Percentiles rank a stretch among this genome's conserved stretches.
Conservation (phyloP, 768 basidiomycete genomes). For the Antrodiella citrinella region DNA sequence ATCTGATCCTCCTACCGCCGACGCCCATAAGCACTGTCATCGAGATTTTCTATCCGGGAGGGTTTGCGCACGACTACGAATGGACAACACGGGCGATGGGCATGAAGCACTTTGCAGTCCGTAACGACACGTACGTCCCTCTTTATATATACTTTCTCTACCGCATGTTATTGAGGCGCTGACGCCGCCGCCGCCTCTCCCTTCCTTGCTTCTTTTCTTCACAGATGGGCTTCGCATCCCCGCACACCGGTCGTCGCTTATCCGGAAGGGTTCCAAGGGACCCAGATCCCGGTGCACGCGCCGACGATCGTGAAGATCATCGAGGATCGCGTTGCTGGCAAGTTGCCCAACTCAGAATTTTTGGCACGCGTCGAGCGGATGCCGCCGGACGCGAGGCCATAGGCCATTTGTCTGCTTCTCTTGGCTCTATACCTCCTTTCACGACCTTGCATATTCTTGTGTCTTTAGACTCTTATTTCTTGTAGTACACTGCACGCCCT, state of each 20-base stretch:
- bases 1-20: slow-evolving; percentile 78
- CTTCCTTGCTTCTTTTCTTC: not conserved
- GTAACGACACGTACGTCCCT: slow-evolving; percentile 64
- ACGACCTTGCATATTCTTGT: not conserved
- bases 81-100: slow-evolving; percentile 71
- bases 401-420: no score
- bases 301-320: slow-evolving; percentile 59
- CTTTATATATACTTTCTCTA: not conserved
- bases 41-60: slow-evolving; percentile 73
- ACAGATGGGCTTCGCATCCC: slow-evolving; percentile 32
- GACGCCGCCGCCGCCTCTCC: not conserved
- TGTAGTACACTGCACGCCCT: not conserved
- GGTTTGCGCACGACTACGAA: slow-evolving; percentile 81
- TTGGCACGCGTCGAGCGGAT: not conserved
- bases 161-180: not conserved
- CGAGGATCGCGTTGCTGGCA: slow-evolving; percentile 51
- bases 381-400: no score
- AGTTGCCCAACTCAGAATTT: slow-evolving; percentile 10
- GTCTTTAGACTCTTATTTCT: not conserved
- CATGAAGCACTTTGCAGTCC: slow-evolving; percentile 67
- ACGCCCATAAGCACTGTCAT: slow-evolving; percentile 74
- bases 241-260: slow-evolving; percentile 54
- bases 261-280: slow-evolving; percentile 79
- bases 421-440: no score
- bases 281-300: slow-evolving; percentile 68